Evolutionary conservation across 2,329 filamentous ascomycete genomes (phyloP).

Genomic region (Dactylella cylindrospora): DNA sequence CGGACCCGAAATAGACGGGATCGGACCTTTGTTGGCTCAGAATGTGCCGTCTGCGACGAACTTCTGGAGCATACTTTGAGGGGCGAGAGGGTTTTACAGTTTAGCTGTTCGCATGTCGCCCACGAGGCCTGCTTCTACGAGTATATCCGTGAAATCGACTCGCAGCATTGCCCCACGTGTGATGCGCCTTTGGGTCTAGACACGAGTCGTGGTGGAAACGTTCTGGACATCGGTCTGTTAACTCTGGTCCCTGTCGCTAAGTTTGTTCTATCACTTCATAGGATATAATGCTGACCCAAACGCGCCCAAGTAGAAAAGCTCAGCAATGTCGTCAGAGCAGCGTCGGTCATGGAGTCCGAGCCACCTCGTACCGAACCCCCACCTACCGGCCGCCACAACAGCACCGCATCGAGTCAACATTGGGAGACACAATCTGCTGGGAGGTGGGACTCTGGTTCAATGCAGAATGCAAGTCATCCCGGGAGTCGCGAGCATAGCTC

Average conservation of each 20-base stretch:
- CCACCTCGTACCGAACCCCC: constrained; percentile 33
- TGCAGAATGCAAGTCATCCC: constrained; percentile 59
- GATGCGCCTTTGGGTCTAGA: constrained; percentile 89
- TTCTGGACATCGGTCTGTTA: constrained; percentile 80
- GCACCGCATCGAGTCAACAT: constrained; percentile 15
- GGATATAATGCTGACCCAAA: constrained; percentile 44
- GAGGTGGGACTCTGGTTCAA: constrained; percentile 44
- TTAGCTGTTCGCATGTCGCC: constrained; percentile 94
- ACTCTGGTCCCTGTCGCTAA: constrained; percentile 49
- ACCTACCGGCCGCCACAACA: constrained; percentile 33
- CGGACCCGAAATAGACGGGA: constrained; percentile 78
- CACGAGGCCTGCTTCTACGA: constrained; percentile 99
- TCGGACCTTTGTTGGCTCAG: constrained; percentile 89
- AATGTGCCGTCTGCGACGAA: constrained; percentile 96
- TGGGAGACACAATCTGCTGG: constrained; percentile 34
- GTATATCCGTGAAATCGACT: constrained; percentile 91
- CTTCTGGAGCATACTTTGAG: constrained; percentile 91
- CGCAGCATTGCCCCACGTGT: constrained; percentile 90
- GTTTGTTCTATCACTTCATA: constrained; percentile 46
- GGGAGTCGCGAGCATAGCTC: constrained; percentile 31
- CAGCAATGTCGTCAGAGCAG: constrained; percentile 85
- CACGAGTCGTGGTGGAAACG: constrained; percentile 87
- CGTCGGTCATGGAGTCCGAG: constrained; percentile 57
- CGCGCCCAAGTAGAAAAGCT: constrained; percentile 72
- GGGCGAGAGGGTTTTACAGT: constrained; percentile 90